Evolutionary conservation across 768 basidiomycete species (phyloP).

Genomic region (Tylopilus subfusipes): DNA sequence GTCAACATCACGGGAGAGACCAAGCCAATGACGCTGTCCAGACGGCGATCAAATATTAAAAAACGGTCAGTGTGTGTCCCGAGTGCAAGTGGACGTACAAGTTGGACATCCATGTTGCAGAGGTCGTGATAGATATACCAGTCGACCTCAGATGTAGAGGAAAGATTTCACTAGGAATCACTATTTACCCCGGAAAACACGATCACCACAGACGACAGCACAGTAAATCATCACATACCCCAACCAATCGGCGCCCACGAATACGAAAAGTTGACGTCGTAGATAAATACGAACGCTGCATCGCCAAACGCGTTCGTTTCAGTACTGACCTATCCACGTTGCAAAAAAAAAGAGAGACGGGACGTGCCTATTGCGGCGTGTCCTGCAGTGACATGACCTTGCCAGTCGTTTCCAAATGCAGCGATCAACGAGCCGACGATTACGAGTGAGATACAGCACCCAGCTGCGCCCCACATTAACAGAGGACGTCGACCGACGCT

Average conservation of each 20-base stretch:
- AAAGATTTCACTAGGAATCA: constrained; percentile 41
- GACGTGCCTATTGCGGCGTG: constrained; percentile 29
- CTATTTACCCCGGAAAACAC: constrained; percentile 19
- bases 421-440: constrained; percentile 30
- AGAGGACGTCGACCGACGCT: constrained; percentile 39
- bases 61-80: background rate
- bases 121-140: constrained; percentile 41
- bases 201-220: background rate
- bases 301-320: background rate
- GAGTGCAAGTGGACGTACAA: constrained; percentile 19
- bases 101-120: constrained; percentile 41
- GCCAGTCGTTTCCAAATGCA: constrained; percentile 28
- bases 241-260: constrained; percentile 34
- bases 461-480: constrained; percentile 38
- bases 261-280: constrained; percentile 35
- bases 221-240: constrained; percentile 12
- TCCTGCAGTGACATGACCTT: constrained; percentile 26
- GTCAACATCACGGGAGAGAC: constrained; percentile 28
- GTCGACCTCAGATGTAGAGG: constrained; percentile 41
- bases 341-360: constrained; percentile 4
- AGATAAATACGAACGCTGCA: constrained; percentile 38
- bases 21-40: constrained; percentile 25
- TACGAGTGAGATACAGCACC: constrained; percentile 29
- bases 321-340: constrained; percentile 8
- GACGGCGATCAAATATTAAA: background rate